These are phyloP conservation scores for Jimgerdemannia lactiflua DNA, from an alignment of 192 early-diverging fungal species.

Conservation along the genomic window DNA sequence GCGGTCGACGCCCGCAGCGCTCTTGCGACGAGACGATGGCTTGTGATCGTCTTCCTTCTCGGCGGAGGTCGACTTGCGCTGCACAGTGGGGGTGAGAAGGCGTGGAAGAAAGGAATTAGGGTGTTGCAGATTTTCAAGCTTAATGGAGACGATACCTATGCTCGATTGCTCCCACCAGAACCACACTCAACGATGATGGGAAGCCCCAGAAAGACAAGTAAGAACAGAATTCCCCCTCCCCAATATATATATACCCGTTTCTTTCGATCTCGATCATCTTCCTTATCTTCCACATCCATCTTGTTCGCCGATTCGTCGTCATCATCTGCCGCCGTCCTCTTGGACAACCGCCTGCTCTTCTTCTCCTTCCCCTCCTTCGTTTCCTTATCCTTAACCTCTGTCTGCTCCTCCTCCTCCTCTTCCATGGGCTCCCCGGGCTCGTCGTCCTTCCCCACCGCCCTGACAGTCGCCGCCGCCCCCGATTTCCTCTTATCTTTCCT, in stretches of 20 bases:
- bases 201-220: no score
- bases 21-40: neutral
- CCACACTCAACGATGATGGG: no score
- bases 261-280: neutral
- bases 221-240: neutral
- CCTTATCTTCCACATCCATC: neutral
- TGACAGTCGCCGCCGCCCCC: neutral
- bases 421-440: neutral
- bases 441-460: no score
- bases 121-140: no score
- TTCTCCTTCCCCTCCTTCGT: constrained; percentile 2
- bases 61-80: constrained; percentile 18
- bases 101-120: no score
- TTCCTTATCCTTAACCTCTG: constrained; percentile 1
- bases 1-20: no score
- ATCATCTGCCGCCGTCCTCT: no score
- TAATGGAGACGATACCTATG: no score
- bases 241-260: constrained; percentile 2
- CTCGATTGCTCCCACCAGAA: no score
- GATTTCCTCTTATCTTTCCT: constrained; percentile 15
- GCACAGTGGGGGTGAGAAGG: neutral
- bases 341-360: neutral
- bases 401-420: constrained; percentile 1
- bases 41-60: constrained; percentile 15
- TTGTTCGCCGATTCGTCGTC: no score